phyloP scores from a whole-genome alignment of 176 grass and related monocot genomes.

The Calamus simplicifolius region DNA sequence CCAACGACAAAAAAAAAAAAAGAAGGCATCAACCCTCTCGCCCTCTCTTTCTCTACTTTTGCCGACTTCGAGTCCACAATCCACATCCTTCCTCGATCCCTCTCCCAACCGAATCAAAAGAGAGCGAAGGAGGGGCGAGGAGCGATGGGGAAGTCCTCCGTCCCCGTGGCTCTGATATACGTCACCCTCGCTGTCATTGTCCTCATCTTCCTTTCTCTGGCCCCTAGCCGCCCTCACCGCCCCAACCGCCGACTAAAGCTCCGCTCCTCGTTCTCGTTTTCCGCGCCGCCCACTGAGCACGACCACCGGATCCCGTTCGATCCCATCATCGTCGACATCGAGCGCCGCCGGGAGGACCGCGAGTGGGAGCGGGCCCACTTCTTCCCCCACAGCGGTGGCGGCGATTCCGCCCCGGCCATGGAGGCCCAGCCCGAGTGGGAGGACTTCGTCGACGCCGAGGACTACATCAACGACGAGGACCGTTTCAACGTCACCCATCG shows the following conservation, averaged over 20 bases:
- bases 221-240: conserved; percentile 26
- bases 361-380: conserved; percentile 65
- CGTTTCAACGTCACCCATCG: conserved; percentile 74
- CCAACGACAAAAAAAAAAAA: too few relatives aligned
- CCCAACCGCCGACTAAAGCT: conserved; percentile 77
- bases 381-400: conserved; percentile 8
- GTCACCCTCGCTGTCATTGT: conserved; percentile 9
- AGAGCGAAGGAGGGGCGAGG: neutral
- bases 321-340: conserved; percentile 60
- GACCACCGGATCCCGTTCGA: conserved; percentile 62
- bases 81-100: too few relatives aligned
- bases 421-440: conserved; percentile 66
- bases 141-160: neutral
- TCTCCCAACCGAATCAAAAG: too few relatives aligned
- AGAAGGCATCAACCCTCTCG: too few relatives aligned
- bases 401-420: conserved; percentile 64
- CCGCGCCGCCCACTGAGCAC: neutral
- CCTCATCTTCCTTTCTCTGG: conserved; percentile 37
- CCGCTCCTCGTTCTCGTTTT: conserved; percentile 28
- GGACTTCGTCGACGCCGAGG: conserved; percentile 39
- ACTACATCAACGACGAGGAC: conserved; percentile 63
- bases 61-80: too few relatives aligned
- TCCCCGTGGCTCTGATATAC: neutral
- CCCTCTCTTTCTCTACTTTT: too few relatives aligned
- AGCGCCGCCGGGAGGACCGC: conserved; percentile 73